Evolutionary conservation across 257 asterid species (phyloP), one percentile per base, ranked within the genome.

Genomic region (Fraxinus quadrangulata): DNA sequence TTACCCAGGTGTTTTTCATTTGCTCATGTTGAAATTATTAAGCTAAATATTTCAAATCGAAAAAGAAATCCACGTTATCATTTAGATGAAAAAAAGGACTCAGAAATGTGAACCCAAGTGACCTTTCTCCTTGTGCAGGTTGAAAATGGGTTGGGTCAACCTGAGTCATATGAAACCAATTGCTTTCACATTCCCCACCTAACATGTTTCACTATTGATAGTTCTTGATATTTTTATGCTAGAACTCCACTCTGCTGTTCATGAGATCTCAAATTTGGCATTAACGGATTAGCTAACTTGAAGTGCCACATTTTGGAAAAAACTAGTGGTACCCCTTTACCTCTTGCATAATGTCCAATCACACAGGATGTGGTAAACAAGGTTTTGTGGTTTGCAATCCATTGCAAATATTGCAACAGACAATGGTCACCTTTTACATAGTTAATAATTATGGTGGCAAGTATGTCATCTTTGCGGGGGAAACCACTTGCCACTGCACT

Each of bases 1-100:
- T 95, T 80, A 95, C 98, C 72, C 99, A 95, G 98, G 98, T 92
- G 80, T 34, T 56, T 72, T 76, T 11, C 36, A 54, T 72, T 79
- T 79, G 49, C 23, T 17, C 79, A 54, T 6, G 16, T 67, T 59
- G 28, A 37, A 21, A 33, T 68, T 34, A 5, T 30, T 26, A 21
- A 33, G 36, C 36, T 33, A 33, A 33, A 33, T 33, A 33, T 33
- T 33, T 33, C 36, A 33, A 33, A 4, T 33, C 36, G 36, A 33
- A 33, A 33, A 33, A 33, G 36, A 33, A 33, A 33, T 33, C 0
- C 36, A 33, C 36, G 4, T 33, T 33, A 5, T 33, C 36, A 33
- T 33, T 33, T 33, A 33, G 36, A 33, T 3, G 36, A 33, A 33
- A 33, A 33, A 33, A 33, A 33, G 36, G 6, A 33, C 36, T 33